phyloP scores from a whole-genome alignment of 108 stramenopile genomes.

The Fragilaria radians region DNA sequence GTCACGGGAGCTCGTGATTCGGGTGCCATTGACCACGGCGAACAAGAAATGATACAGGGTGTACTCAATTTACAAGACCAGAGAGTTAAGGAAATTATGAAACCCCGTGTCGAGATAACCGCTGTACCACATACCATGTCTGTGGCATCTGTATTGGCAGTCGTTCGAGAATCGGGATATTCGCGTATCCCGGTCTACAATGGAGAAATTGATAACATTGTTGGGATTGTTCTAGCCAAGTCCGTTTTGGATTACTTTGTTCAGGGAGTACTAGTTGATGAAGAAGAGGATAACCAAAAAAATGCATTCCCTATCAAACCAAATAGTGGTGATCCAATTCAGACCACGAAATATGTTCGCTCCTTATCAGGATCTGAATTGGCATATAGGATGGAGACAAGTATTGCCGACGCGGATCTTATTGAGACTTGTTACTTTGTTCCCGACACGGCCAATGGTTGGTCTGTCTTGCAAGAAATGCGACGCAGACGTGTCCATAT shows the following conservation, averaged over 20 bases:
- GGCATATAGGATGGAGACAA: conserved; percentile 72
- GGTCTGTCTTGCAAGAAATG: conserved; percentile 97
- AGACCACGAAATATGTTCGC: conserved; percentile 65
- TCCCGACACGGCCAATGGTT: conserved; percentile 93
- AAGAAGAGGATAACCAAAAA: conserved; percentile 28
- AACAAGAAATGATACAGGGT: conserved; percentile 96
- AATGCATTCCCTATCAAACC: conserved; percentile 3
- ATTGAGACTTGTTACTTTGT: conserved; percentile 96
- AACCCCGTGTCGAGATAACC: conserved; percentile 91
- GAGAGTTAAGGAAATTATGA: conserved; percentile 89
- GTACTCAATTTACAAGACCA: conserved; percentile 91
- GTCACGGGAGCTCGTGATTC: conserved; percentile 89
- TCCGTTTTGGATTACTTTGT: conserved; percentile 92
- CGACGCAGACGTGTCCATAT: conserved; percentile 88
- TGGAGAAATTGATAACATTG: conserved; percentile 96
- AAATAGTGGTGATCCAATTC: conserved; percentile 7
- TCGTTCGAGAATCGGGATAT: conserved; percentile 80
- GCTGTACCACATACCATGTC: conserved; percentile 81
- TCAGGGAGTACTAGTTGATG: conserved; percentile 73
- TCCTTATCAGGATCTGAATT: conserved; percentile 71
- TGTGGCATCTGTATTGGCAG: conserved; percentile 78
- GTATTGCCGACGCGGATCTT: conserved; percentile 74
- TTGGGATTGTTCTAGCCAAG: conserved; percentile 94
- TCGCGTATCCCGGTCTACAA: conserved; percentile 94
- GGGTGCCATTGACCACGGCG: conserved; percentile 93